Conservation (phyloP, 2,329 filamentous ascomycete species). For the Fusarium phyllophilum region DNA sequence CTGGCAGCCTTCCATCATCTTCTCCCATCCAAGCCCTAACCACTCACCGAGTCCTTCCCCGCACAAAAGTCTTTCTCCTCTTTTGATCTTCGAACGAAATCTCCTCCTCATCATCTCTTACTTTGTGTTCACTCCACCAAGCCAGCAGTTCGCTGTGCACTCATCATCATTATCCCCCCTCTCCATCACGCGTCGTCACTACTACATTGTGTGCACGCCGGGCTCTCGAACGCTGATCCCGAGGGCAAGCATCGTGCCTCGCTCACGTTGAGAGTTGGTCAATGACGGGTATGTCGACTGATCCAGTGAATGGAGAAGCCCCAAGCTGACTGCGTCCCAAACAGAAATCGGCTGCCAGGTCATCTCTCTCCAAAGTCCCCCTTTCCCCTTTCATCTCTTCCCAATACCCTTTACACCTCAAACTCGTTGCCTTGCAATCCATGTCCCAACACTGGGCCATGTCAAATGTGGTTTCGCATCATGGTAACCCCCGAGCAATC, state of each 20-base stretch:
- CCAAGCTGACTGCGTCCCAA: not conserved
- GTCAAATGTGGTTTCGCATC: not conserved
- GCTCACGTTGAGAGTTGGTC: not conserved
- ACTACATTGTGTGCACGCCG: too few species aligned
- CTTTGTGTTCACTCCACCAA: not conserved
- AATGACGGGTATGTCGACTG: not conserved
- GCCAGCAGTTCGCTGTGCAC: not conserved
- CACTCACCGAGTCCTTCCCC: not conserved
- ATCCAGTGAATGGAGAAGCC: not conserved
- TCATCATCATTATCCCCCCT: not conserved
- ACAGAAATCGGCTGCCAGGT: not conserved
- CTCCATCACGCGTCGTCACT: not conserved
- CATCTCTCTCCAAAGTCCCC: not conserved
- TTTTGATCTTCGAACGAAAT: not conserved
- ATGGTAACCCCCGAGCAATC: too few species aligned
- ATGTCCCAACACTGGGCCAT: not conserved
- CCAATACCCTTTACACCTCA: not conserved
- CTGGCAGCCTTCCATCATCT: not conserved
- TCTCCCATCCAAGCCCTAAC: not conserved
- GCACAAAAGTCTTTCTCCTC: not conserved
- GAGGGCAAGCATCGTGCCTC: not conserved
- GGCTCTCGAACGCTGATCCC: accelerated
- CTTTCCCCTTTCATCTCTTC: not conserved
- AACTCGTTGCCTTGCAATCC: accelerated
- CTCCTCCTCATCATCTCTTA: not conserved